Conservation (phyloP, 1,284 basidiomycete species). For the Apiotrichum domesticum region DNA sequence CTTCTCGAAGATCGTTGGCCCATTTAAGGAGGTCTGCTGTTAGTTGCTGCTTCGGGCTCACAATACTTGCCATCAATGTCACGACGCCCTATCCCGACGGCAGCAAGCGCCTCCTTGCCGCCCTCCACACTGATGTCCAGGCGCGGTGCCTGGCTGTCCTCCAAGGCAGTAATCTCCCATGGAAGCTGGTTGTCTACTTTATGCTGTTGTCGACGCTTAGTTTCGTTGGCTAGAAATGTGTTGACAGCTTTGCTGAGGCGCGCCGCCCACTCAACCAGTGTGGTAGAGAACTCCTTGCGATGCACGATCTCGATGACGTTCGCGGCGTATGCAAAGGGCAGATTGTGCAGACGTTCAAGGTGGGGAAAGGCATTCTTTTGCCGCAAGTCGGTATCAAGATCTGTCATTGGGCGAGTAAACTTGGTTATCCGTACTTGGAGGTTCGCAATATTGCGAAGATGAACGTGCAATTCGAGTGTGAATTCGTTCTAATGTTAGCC, state of each 20-base stretch:
- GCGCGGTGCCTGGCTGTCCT: slow-evolving; percentile 48
- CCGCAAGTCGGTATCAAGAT: slow-evolving; percentile 64
- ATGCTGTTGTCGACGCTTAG: slow-evolving; percentile 68
- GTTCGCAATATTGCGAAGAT: slow-evolving; percentile 63
- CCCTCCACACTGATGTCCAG: slow-evolving; percentile 70
- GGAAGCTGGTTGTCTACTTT: slow-evolving; percentile 71
- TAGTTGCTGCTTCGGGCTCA: background rate
- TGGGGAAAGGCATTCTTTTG: slow-evolving; percentile 73
- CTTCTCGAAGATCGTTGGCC: slow-evolving; percentile 52
- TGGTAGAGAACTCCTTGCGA: slow-evolving; percentile 74
- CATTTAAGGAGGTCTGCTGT: slow-evolving; percentile 55
- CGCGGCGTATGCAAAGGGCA: slow-evolving; percentile 88
- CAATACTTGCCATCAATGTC: slow-evolving; percentile 61
- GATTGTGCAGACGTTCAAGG: slow-evolving; percentile 77
- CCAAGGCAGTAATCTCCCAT: slow-evolving; percentile 55
- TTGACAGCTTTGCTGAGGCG: slow-evolving; percentile 75
- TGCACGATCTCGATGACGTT: slow-evolving; percentile 86
- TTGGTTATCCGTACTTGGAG: slow-evolving; percentile 70
- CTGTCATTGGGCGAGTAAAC: slow-evolving; percentile 58
- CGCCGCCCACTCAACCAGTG: slow-evolving; percentile 67
- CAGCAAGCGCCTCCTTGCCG: slow-evolving; percentile 25
- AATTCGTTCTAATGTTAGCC: slow-evolving; percentile 59
- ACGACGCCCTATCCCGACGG: slow-evolving; percentile 55
- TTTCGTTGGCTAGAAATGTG: slow-evolving; percentile 62
- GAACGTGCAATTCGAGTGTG: slow-evolving; percentile 61